Base-by-base conservation (phyloP, 768 basidiomycete species). In the Suillus americanus region DNA sequence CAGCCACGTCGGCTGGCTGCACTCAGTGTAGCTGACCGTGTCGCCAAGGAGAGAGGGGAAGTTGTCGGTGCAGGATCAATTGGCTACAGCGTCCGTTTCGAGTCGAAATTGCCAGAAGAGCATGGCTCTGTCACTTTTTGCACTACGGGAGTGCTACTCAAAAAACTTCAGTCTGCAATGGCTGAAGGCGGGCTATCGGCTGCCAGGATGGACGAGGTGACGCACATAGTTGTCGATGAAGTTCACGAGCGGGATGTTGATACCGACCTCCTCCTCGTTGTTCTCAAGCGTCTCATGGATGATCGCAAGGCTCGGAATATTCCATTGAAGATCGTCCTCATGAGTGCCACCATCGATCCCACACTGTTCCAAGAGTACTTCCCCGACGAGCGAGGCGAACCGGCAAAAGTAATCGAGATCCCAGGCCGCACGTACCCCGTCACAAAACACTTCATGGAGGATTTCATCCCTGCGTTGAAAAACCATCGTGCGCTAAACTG, bases 261-360 rank as follows among this genome's bases (percentile, higher is more conserved):
- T 72, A 96, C 94, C 0, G 96, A 97, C 75, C 79, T 97, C 28
- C 78, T 95, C 50, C 84, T 99, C 20, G 92, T 95, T 64, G 93
- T 95, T 6, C 83, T 99, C 62, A 95, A 96, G 75, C 86, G 92
- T 28, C 77, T 96, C 28, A 76, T 96, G 71, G 85, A 83, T 7
- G 89, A 94, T 64, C 86, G 95, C 68, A 89, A 85, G 73, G 80
- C 85, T 7, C 84, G 85, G 67, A 83, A 85, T 13, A 85, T 88
- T 55, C 88, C 91, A 3, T 78, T 98, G 75, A 95, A 95, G 75
- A 82, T 98, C 67, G 78, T 97, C 50, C 84, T 99, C 63, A 97
- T 98, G 95, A 96, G 93, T 71, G 96, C 96, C 10, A 98, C 96
- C 51, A 94, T 98, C 72, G 93, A 97, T 70, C 91, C 95, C 10